Evolutionary conservation across 768 basidiomycete species (phyloP).

Genomic region (Multifurca ochricompacta): DNA sequence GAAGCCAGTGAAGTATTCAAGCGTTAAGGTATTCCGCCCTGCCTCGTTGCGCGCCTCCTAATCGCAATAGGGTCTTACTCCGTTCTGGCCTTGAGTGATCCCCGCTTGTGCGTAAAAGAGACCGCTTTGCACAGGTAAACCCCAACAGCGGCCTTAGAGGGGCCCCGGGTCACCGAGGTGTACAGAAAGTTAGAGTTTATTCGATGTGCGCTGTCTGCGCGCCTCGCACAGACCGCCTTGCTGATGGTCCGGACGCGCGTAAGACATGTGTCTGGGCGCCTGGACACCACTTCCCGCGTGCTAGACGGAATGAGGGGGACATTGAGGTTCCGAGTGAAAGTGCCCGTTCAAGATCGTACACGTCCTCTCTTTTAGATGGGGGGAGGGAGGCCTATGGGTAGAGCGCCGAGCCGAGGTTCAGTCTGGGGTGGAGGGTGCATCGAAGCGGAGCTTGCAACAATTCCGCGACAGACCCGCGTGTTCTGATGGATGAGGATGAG

Average conservation of each 20-base stretch:
- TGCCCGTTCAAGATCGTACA: not conserved
- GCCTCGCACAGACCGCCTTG: conserved; percentile 5
- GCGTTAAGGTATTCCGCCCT: not conserved
- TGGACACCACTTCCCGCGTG: not conserved
- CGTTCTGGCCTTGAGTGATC: not conserved
- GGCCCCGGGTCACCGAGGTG: not conserved
- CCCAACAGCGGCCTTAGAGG: not conserved
- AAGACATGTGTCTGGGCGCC: conserved; percentile 2
- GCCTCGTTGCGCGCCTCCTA: conserved; percentile 8
- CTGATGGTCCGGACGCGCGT: conserved; percentile 4
- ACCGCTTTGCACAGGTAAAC: not conserved
- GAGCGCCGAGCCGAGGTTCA: not conserved
- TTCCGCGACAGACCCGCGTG: conserved; percentile 18
- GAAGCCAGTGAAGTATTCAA: conserved; percentile 1
- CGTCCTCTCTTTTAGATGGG: not conserved
- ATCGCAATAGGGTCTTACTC: not conserved
- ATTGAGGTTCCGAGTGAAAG: not conserved
- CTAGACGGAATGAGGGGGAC: not conserved
- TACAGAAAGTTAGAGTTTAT: conserved; percentile 1
- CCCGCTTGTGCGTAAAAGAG: not conserved
- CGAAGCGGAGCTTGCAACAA: conserved; percentile 18
- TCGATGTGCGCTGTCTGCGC: not conserved
- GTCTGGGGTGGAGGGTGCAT: not conserved
- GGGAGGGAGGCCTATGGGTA: not conserved
- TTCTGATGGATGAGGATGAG: conserved; percentile 9